Evolutionary conservation across 306 rosid species (phyloP).

Genomic region (Glycine tomentella): DNA sequence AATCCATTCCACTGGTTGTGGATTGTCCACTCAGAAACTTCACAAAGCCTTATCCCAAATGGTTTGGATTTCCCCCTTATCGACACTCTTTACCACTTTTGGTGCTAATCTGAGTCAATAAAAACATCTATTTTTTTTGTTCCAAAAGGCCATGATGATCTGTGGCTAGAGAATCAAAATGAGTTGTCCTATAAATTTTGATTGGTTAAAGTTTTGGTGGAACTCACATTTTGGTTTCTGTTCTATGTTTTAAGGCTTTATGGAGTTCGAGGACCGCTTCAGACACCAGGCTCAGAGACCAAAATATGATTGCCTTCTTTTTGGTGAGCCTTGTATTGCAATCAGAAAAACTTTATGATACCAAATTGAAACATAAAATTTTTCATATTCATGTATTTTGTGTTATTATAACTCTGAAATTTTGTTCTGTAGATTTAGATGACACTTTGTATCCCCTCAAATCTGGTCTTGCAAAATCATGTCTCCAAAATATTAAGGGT

Average conservation of each 20-base stretch:
- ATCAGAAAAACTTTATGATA: neutral
- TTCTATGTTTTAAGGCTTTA: conserved; percentile 49
- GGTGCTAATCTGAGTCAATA: conserved; percentile 64
- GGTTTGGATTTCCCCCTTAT: conserved; percentile 42
- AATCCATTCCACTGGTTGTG: conserved; percentile 51
- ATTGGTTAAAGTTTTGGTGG: conserved; percentile 40
- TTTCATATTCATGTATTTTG: neutral
- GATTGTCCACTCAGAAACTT: conserved; percentile 65
- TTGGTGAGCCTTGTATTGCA: conserved; percentile 66
- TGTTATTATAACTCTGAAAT: conserved; percentile 17
- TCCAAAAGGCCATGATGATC: conserved; percentile 42
- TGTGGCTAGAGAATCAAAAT: conserved; percentile 42
- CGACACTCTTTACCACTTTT: conserved; percentile 42
- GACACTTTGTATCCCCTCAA: conserved; percentile 91
- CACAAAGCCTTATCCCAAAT: conserved; percentile 49
- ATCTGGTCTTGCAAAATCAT: conserved; percentile 73
- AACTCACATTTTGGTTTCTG: conserved; percentile 45
- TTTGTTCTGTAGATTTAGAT: conserved; percentile 78
- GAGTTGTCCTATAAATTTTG: conserved; percentile 45
- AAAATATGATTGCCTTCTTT: conserved; percentile 90
- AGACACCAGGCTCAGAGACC: conserved; percentile 75
- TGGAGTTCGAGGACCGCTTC: conserved; percentile 77
- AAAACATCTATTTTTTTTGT: conserved; percentile 27
- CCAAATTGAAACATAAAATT: conserved; percentile 12
- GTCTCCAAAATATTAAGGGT: conserved; percentile 84